phyloP scores from a whole-genome alignment of 805 yeast species.

The Candida coleopterorum region DNA sequence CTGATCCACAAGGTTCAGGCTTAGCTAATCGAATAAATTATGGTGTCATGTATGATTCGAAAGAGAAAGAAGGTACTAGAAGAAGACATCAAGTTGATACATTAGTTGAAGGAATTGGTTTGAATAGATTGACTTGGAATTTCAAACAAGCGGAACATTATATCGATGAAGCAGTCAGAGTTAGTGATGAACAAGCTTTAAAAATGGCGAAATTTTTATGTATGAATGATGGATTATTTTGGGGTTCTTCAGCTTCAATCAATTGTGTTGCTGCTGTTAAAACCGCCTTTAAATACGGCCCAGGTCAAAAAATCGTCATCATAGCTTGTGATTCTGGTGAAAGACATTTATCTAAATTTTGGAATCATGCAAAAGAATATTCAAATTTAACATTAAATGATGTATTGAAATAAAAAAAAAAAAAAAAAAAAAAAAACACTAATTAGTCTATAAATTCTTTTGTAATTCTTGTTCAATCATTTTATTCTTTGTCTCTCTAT shows the following conservation, averaged over 20 bases:
- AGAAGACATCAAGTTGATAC: constrained; percentile 97
- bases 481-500: constrained; percentile 32
- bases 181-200: constrained; percentile 74
- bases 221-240: constrained; percentile 80
- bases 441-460: background rate
- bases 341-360: constrained; percentile 86
- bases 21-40: constrained; percentile 75
- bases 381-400: constrained; percentile 35
- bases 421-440: too few relatives aligned
- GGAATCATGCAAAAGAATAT: constrained; percentile 61
- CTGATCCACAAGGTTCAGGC: constrained; percentile 97
- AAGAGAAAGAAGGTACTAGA: constrained; percentile 88
- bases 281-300: constrained; percentile 38
- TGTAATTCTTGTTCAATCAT: constrained; percentile 13
- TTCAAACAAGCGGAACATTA: constrained; percentile 63
- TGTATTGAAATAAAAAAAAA: constrained; percentile 11
- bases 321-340: constrained; percentile 91
- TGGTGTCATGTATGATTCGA: constrained; percentile 91
- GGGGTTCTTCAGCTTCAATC: constrained; percentile 92
- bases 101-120: constrained; percentile 87
- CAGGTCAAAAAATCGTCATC: constrained; percentile 71
- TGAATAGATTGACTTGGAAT: constrained; percentile 81
- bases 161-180: constrained; percentile 77
- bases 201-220: constrained; percentile 84
- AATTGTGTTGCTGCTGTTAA: constrained; percentile 86